phyloP scores from a whole-genome alignment of 1,139 yeast genomes.

The Suhomyces wounanorum region DNA sequence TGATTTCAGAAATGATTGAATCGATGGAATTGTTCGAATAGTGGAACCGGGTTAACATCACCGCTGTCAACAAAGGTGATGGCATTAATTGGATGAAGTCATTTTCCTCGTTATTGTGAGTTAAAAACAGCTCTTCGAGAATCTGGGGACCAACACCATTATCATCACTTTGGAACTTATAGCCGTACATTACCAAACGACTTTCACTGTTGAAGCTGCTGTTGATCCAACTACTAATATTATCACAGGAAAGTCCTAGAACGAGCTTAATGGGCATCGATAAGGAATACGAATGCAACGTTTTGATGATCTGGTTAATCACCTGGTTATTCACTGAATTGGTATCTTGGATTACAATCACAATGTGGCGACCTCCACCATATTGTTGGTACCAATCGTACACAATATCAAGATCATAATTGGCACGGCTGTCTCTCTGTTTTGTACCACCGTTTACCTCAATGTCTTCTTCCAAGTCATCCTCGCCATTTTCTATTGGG shows the following conservation, averaged over 20 bases:
- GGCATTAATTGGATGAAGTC: constrained; percentile 13
- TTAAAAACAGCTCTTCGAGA: constrained; percentile 35
- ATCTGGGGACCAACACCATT: constrained; percentile 44
- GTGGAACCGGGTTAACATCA: constrained; percentile 39
- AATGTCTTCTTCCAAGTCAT: neutral
- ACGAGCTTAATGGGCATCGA: constrained; percentile 48
- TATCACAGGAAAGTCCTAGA: constrained; percentile 57
- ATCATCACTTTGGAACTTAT: constrained; percentile 47
- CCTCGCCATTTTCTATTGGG: neutral
- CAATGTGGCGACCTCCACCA: constrained; percentile 24
- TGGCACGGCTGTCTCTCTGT: constrained; percentile 34
- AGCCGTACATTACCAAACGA: constrained; percentile 37
- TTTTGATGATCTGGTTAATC: constrained; percentile 50
- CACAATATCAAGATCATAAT: constrained; percentile 56
- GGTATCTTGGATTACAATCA: constrained; percentile 63
- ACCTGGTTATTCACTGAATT: constrained; percentile 58
- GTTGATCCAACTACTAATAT: constrained; percentile 40
- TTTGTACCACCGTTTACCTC: neutral
- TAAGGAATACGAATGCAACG: constrained; percentile 42
- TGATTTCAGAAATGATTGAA: constrained; percentile 53
- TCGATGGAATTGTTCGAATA: constrained; percentile 54
- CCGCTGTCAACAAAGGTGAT: constrained; percentile 34
- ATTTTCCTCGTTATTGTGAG: constrained; percentile 16
- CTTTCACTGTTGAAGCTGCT: constrained; percentile 34
- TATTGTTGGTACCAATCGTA: constrained; percentile 42